A percentile compares a stretch with the other conserved stretches of the same genome.
These are phyloP conservation scores for Ascochyta clinopodiicola DNA, from an alignment of 2,329 filamentous ascomycete genomes.

Conservation along the genomic window DNA sequence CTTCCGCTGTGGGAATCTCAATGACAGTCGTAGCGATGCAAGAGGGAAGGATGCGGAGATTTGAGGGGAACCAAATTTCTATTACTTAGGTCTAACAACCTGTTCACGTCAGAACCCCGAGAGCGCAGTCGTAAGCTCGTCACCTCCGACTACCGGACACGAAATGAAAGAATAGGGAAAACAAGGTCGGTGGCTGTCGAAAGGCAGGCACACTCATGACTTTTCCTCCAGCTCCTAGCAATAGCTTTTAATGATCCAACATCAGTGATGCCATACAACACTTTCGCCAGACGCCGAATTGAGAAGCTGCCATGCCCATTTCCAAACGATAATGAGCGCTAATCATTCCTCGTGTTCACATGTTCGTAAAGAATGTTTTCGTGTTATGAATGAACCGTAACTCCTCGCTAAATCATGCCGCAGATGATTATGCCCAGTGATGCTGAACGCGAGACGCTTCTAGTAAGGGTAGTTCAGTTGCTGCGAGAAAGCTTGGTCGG, in stretches of 20 bases:
- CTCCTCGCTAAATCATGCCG: conserved; percentile 20
- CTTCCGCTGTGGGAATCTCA: background rate
- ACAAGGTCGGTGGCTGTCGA: conserved; percentile 1
- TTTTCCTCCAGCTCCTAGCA: conserved; percentile 12
- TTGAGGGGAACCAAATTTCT: background rate
- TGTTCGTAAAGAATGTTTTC: conserved; percentile 19
- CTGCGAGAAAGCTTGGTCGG: conserved; percentile 45
- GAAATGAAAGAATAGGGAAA: background rate
- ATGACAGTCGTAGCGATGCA: background rate
- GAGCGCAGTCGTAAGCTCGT: background rate
- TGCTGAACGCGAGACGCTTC: conserved; percentile 17
- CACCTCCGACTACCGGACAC: background rate
- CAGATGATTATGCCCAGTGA: conserved; percentile 21
- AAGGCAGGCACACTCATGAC: conserved; percentile 1
- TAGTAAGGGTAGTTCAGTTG: conserved; percentile 29
- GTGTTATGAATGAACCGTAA: conserved; percentile 19
- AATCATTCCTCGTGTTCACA: conserved; percentile 15
- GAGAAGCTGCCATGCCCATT: conserved; percentile 28
- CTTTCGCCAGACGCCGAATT: conserved; percentile 43
- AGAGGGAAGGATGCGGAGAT: background rate
- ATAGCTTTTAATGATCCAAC: conserved; percentile 13
- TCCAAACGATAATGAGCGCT: conserved; percentile 8
- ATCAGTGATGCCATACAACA: conserved; percentile 18
- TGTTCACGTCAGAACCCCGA: background rate
- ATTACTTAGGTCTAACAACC: conserved; percentile 1